Evolutionary conservation across 2,329 filamentous ascomycete species (phyloP).

Genomic region (Elsinoe ampelina): DNA sequence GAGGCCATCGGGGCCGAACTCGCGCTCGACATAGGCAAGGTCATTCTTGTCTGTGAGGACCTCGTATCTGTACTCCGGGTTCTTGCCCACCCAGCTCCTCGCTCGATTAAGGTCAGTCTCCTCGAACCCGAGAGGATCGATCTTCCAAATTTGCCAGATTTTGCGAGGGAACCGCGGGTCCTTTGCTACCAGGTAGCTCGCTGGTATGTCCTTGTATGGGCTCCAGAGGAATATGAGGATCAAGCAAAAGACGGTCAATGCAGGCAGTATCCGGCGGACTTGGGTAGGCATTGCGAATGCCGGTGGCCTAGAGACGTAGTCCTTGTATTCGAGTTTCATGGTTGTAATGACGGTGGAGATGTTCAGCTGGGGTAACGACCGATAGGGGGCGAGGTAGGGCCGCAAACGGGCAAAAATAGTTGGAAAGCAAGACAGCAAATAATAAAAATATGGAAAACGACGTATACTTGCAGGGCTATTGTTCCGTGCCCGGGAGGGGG

Average conservation of each 20-base stretch:
- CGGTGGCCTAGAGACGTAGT: slow-evolving; percentile 18
- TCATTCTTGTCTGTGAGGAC: slow-evolving; percentile 62
- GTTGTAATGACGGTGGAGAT: neutral
- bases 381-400: neutral
- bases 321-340: slow-evolving; percentile 18
- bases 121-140: slow-evolving; percentile 57
- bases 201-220: slow-evolving; percentile 20
- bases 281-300: slow-evolving; percentile 36
- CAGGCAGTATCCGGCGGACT: slow-evolving; percentile 39
- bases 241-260: slow-evolving; percentile 38
- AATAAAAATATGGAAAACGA: neutral
- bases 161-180: slow-evolving; percentile 48
- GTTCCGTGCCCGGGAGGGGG: neutral
- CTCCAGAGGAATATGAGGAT: slow-evolving; percentile 37
- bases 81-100: slow-evolving; percentile 56
- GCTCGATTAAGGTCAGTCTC: slow-evolving; percentile 52
- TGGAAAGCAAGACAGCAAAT: neutral
- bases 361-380: neutral
- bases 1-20: slow-evolving; percentile 56
- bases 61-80: slow-evolving; percentile 58
- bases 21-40: slow-evolving; percentile 56
- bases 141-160: slow-evolving; percentile 72
- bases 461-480: neutral
- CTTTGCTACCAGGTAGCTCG: neutral
- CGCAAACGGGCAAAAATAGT: neutral